Evolutionary conservation across 352 stramenopile species (phyloP), one percentile per base, ranked within the genome.

Genomic region (Globisporangium abappressorium): DNA sequence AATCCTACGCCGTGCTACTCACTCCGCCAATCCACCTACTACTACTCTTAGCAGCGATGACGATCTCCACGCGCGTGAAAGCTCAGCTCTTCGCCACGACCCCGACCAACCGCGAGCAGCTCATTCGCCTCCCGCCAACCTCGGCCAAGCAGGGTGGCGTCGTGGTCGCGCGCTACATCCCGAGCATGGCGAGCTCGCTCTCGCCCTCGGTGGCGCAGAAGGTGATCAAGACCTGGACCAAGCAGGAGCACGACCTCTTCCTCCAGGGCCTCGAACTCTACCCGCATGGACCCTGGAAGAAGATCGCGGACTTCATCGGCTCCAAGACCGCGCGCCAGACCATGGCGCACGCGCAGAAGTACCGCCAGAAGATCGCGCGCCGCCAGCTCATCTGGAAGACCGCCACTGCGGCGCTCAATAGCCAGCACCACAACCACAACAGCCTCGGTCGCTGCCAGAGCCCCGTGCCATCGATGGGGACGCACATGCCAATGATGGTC

Each of bases 301-400:
- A 65, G 22, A 74, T 77, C 38, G 70, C 68, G 2, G 64, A 64
- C 51, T 64, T 71, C 26, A 69, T 78, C 33, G 72, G 68, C 22
- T 72, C 72, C 14, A 70, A 70, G 15, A 74, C 72, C 3, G 51
- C 65, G 38, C 70, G 70, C 12, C 70, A 76, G 36, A 74, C 70
- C 12, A 71, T 76, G 70, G 72, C 70, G 8, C 70, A 78, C 56
- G 71, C 66, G 12, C 71, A 77, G 36, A 78, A 77, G 63, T 78
- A 78, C 65, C 70, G 71, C 20, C 60, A 75, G 26, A 77, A 77
- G 65, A 75, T 77, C 26, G 63, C 62, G 20, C 55, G 71, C 11
- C 71, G 69, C 6, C 36, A 68, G 18, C 60, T 74, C 15, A 70
- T 74, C 34, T 85, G 69, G 57, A 71, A 61, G 36, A 62, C 55